Evolutionary conservation across 768 basidiomycete genomes (phyloP).

Genomic region (Mycena rebaudengoi): DNA sequence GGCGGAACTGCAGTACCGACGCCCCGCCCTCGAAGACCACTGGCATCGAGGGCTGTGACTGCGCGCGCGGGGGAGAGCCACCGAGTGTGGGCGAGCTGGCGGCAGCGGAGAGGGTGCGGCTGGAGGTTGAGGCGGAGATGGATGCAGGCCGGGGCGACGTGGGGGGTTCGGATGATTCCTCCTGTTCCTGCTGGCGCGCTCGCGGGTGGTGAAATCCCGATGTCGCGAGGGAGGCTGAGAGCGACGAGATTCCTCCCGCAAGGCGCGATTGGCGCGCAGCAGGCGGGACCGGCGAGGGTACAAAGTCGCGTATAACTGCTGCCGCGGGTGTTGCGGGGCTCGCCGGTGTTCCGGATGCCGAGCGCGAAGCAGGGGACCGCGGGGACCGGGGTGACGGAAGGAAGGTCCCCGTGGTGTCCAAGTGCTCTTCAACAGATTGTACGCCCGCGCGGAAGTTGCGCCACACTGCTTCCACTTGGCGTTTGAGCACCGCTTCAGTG

Average conservation of each 20-base stretch:
- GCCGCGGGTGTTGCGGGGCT: conserved; percentile 43
- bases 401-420: conserved; percentile 5
- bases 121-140: conserved; percentile 8
- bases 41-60: conserved; percentile 24
- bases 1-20: conserved; percentile 51
- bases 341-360: conserved; percentile 28
- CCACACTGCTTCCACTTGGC: conserved; percentile 73
- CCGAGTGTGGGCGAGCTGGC: conserved; percentile 43
- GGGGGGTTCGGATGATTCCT: too few relatives aligned
- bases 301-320: conserved; percentile 64
- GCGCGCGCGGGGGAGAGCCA: conserved; percentile 17
- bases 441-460: conserved; percentile 60
- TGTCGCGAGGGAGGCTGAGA: conserved; percentile 75
- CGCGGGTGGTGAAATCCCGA: conserved; percentile 65
- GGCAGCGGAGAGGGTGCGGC: conserved; percentile 28
- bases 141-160: conserved; percentile 28
- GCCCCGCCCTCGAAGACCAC: conserved; percentile 32
- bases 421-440: conserved; percentile 16
- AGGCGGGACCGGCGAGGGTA: conserved; percentile 56
- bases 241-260: conserved; percentile 62
- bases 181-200: conserved; percentile 34
- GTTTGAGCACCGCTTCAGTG: conserved; percentile 45
- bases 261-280: conserved; percentile 46
- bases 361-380: conserved; percentile 21
- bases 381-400: conserved; percentile 21